Evolutionary conservation across 495 filamentous ascomycete species (phyloP).

Genomic region (Tirmania nivea): DNA sequence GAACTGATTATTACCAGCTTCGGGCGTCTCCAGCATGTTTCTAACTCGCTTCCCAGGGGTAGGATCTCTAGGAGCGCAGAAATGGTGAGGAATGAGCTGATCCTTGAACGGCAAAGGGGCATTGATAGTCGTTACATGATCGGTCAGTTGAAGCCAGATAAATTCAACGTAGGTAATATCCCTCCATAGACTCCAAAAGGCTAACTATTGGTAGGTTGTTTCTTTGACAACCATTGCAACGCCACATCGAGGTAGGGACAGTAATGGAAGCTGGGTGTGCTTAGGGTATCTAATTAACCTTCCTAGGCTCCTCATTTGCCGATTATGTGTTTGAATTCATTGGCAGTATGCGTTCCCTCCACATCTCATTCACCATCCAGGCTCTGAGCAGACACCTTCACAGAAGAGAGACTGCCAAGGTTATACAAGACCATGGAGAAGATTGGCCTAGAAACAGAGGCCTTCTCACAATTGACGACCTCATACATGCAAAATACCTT

Average conservation of each 20-base stretch:
- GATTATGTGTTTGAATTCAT: conserved; percentile 62
- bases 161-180: conserved; percentile 34
- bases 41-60: conserved; percentile 8
- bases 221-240: conserved; percentile 77
- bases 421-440: conserved; percentile 46
- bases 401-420: conserved; percentile 35
- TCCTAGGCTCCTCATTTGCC: conserved; percentile 52
- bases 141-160: conserved; percentile 44
- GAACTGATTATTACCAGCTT: neutral
- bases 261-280: neutral
- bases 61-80: neutral
- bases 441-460: conserved; percentile 53
- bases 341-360: conserved; percentile 26
- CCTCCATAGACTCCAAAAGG: neutral
- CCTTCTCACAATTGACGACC: conserved; percentile 66
- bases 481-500: conserved; percentile 64
- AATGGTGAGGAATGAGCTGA: neutral
- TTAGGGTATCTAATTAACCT: too few species aligned
- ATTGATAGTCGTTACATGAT: conserved; percentile 90
- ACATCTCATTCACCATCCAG: too few species aligned
- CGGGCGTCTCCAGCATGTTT: neutral
- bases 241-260: conserved; percentile 49
- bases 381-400: neutral
- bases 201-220: conserved; percentile 24
- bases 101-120: conserved; percentile 31